A percentile compares a stretch with the other conserved stretches of the same genome.
phyloP scores from a whole-genome alignment of 495 filamentous ascomycete genomes.

The Tuber melanosporum region DNA sequence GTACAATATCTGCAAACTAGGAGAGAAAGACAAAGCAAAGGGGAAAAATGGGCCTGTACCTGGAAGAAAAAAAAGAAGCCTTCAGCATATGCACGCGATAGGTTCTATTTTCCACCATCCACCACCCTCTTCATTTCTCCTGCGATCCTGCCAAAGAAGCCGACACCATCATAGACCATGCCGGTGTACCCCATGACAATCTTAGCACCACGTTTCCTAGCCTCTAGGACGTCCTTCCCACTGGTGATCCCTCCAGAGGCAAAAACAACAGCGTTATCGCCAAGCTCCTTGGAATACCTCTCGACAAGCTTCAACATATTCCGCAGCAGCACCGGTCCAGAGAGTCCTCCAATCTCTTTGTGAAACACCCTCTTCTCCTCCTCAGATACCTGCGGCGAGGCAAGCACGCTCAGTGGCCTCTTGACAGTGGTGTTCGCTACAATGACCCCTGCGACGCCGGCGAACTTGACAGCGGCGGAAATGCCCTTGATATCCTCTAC shows the following conservation, averaged over 20 bases:
- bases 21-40: background rate
- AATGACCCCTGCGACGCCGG: conserved; percentile 87
- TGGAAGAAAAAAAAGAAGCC: background rate
- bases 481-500: conserved; percentile 77
- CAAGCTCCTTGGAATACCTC: conserved; percentile 68
- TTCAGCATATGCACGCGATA: background rate
- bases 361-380: conserved; percentile 60
- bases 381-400: conserved; percentile 55
- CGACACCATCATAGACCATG: conserved; percentile 76
- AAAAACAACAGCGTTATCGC: conserved; percentile 58
- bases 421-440: conserved; percentile 96
- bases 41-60: background rate
- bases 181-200: conserved; percentile 53
- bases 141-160: conserved; percentile 81
- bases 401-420: conserved; percentile 61
- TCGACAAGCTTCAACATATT: conserved; percentile 67
- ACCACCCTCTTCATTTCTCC: conserved; percentile 62
- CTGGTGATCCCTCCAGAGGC: conserved; percentile 84
- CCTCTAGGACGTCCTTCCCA: conserved; percentile 69
- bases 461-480: conserved; percentile 72
- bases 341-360: conserved; percentile 76
- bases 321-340: conserved; percentile 79
- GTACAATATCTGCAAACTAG: background rate
- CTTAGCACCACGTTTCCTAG: conserved; percentile 76
- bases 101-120: background rate